Base-by-base conservation (phyloP, 345 rosid genomes). In the Carallia brachiata region DNA sequence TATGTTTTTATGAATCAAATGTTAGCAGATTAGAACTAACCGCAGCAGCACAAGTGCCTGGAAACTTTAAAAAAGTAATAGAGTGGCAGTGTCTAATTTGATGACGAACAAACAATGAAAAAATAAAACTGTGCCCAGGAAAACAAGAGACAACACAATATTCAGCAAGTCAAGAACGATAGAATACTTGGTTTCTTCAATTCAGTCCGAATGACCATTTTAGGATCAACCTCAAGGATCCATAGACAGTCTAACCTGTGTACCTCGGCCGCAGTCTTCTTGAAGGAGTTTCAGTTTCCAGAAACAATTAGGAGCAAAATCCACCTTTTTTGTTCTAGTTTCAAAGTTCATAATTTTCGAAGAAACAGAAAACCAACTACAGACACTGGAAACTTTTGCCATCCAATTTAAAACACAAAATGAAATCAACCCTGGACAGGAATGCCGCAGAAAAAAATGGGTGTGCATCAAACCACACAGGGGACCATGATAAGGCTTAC, bases 401-500 rank as follows among this genome's bases (percentile, higher is more conserved):
- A 30, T 18, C 18, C 1, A 13, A 52, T 47, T 66, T 53, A 27
- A 30, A 37, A 40, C 5, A 32, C 53, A 30, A 47, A 50, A 7
- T 57, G 15, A 60, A 52, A 58, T 7, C 53, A 44, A 44, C 16
- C 50, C 16, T 12, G 50, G 50, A 44, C 16, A 44, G 17, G 50
- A 44, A 44, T 44, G 50, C 12, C 12, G 50, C 1, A 12, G 17
- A 44, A 3, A 44, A 12, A 12, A 4, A 44, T 10, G 50, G 50
- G 17, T 4, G 27, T 27, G 34, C 28, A 55, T 32, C 13, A 57
- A 31, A 59, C 54, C 36, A 65, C 55, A 37, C 60, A 65, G 10
- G 71, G 30, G 36, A 59, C 66, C 39, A 61, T 15, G 30, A 70
- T 55, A 75, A 47, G 53, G 73, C 80, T 75, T 64, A 92, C 99